These are phyloP conservation scores for Pezicula carpinea DNA, from an alignment of 2,329 filamentous ascomycete species.

Conservation along the genomic window DNA sequence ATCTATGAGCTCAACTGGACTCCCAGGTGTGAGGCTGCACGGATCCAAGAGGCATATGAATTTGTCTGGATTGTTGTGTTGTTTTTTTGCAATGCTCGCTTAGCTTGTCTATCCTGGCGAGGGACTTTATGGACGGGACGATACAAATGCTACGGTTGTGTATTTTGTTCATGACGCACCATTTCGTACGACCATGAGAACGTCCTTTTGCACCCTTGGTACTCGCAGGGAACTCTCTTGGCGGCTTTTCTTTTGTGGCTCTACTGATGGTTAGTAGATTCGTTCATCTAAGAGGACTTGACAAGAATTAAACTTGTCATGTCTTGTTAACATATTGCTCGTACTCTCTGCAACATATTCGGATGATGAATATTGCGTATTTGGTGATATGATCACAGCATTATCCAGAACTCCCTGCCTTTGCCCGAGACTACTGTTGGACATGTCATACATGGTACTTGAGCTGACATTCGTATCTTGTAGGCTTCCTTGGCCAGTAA, in stretches of 20 bases:
- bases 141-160: conserved; percentile 1
- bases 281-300: no score
- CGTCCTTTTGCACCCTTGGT: conserved; percentile 5
- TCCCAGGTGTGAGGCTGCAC: conserved; percentile 5
- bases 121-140: conserved; percentile 8
- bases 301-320: no score
- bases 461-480: no score
- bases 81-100: conserved; percentile 9
- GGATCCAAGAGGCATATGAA: conserved; percentile 6
- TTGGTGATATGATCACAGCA: no score
- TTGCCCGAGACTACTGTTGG: no score
- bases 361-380: no score
- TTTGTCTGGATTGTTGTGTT: conserved; percentile 1
- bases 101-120: conserved; percentile 11
- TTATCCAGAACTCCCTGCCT: no score
- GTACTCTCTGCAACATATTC: no score
- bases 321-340: no score
- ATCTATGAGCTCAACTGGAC: not conserved
- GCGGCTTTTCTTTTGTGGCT: not conserved
- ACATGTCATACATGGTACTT: no score
- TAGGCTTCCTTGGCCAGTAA: no score
- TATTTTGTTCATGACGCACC: conserved; percentile 5
- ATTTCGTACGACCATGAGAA: conserved; percentile 11
- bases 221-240: conserved; percentile 8
- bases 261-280: no score